These are phyloP conservation scores for Calonectria pseudoreteaudii DNA, from an alignment of 2,329 filamentous ascomycete genomes.

Conservation along the genomic window DNA sequence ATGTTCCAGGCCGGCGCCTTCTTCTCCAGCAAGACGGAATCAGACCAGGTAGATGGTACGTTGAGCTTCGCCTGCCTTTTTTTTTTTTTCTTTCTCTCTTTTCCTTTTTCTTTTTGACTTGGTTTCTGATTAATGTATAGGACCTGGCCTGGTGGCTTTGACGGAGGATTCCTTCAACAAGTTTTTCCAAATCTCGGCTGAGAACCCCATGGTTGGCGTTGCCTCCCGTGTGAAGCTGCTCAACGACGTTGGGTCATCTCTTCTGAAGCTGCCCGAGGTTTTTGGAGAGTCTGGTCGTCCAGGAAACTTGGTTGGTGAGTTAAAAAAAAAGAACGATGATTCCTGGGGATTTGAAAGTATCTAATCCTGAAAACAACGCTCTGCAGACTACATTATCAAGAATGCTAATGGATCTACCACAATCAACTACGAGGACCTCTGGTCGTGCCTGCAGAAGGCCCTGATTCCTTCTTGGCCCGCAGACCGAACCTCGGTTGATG, in stretches of 20 bases:
- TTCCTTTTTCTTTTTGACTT: not conserved
- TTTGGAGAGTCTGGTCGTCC: conserved; percentile 58
- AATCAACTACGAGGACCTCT: conserved; percentile 54
- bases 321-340: too few species aligned
- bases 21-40: conserved; percentile 25
- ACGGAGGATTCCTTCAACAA: conserved; percentile 47
- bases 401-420: conserved; percentile 38
- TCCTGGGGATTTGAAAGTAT: not conserved
- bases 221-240: conserved; percentile 56
- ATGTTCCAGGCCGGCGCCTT: conserved; percentile 61
- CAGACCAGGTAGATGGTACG: conserved; percentile 51
- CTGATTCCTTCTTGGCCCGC: conserved; percentile 63
- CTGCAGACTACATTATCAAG: conserved; percentile 54
- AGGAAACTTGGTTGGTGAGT: conserved; percentile 60
- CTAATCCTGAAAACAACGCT: not conserved
- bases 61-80: too few species aligned
- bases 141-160: conserved; percentile 49
- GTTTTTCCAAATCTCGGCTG: conserved; percentile 57
- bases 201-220: conserved; percentile 60
- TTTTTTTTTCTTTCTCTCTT: not conserved
- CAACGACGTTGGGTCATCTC: conserved; percentile 55
- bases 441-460: conserved; percentile 56
- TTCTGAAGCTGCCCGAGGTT: conserved; percentile 51
- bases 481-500: conserved; percentile 62
- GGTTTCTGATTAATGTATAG: too few species aligned